These are phyloP conservation scores for Camellia granthamiana DNA, from an alignment of 148 eudicot genomes.

Conservation along the genomic window DNA sequence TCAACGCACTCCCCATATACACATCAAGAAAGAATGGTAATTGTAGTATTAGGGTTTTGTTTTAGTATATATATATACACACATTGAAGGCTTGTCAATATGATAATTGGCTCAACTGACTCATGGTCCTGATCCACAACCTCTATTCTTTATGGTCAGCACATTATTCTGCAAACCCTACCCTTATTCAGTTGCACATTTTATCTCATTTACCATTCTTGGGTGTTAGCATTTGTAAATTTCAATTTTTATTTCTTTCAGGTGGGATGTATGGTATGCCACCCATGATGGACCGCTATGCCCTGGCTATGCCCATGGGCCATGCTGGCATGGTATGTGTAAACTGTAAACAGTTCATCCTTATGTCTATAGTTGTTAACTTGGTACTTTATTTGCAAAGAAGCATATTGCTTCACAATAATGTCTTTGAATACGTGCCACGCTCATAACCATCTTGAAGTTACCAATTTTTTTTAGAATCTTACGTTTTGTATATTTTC, in stretches of 20 bases:
- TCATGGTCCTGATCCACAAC: not conserved
- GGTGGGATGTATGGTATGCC: constrained; percentile 93
- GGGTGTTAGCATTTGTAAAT: not conserved
- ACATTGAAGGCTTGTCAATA: not conserved
- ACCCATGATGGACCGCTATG: constrained; percentile 83
- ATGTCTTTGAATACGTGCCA: not conserved
- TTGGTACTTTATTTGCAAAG: not conserved
- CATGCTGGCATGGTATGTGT: constrained; percentile 56
- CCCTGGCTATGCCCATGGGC: constrained; percentile 67
- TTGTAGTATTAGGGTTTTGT: not conserved
- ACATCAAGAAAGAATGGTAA: not conserved
- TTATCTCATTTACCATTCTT: not conserved
- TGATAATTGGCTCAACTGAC: not conserved
- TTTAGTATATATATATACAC: not conserved
- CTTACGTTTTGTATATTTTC: not conserved
- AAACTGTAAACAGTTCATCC: not conserved
- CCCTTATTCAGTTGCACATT: not conserved
- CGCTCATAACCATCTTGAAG: not conserved
- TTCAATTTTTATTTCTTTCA: constrained; percentile 19
- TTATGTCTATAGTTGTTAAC: not conserved
- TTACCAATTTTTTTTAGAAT: not conserved
- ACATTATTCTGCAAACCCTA: not conserved
- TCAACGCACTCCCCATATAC: too few relatives aligned
- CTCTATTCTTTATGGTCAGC: not conserved
- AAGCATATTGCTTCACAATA: not conserved